These are phyloP conservation scores for Alternaria rosae DNA, from an alignment of 2,329 filamentous ascomycete species.

Conservation along the genomic window DNA sequence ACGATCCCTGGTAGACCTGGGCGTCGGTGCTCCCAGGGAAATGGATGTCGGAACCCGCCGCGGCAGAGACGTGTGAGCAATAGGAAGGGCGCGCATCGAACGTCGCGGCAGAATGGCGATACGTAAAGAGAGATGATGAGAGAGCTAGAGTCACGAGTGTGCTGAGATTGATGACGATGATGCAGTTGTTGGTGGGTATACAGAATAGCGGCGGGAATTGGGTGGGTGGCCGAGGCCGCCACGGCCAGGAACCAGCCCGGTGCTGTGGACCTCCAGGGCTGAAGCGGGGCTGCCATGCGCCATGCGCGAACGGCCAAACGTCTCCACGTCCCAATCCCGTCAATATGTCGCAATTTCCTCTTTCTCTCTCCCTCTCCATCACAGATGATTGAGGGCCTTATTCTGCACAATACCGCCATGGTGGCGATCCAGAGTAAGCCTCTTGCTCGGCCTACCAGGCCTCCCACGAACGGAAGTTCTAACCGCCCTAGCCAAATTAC, in stretches of 20 bases:
- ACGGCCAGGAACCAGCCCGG: constrained; percentile 8
- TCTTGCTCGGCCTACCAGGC: constrained; percentile 13
- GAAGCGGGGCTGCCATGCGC: not conserved
- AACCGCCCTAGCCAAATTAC: constrained; percentile 2
- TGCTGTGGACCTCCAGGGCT: constrained; percentile 3
- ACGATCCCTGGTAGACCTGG: constrained; percentile 1
- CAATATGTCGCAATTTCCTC: constrained; percentile 1
- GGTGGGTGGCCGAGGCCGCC: not conserved
- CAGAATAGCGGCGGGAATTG: not conserved
- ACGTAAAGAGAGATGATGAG: not conserved
- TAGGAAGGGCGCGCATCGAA: not conserved
- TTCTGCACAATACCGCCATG: constrained; percentile 5
- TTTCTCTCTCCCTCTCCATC: not conserved
- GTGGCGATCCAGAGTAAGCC: constrained; percentile 19
- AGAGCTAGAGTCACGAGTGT: not conserved
- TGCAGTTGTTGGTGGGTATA: not conserved
- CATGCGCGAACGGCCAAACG: constrained; percentile 5
- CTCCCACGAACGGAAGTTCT: constrained; percentile 1
- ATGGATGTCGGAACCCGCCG: constrained; percentile 1
- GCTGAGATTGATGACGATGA: not conserved
- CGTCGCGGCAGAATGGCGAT: not conserved
- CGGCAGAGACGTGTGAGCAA: not conserved
- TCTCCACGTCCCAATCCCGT: not conserved
- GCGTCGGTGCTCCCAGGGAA: not conserved
- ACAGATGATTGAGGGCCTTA: constrained; percentile 7